Conservation (phyloP, 768 basidiomycete genomes). For the Leucocoprinus leucothites region DNA sequence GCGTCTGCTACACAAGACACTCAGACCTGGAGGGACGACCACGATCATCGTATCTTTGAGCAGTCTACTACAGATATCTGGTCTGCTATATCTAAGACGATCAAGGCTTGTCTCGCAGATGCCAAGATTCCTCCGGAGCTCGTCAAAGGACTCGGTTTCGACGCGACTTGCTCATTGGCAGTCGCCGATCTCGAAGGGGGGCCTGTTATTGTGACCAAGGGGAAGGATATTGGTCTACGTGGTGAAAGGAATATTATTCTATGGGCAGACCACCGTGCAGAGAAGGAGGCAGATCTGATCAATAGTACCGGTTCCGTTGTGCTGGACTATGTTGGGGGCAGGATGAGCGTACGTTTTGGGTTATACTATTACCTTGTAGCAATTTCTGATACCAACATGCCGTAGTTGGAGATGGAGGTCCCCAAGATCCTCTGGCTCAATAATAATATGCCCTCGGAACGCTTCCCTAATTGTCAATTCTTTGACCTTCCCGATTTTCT, state of each 20-base stretch:
- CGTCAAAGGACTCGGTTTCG: conserved; percentile 90
- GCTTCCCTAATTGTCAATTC: conserved; percentile 77
- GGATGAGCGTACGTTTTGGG: conserved; percentile 72
- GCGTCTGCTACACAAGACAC: conserved; percentile 82
- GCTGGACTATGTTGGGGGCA: conserved; percentile 92
- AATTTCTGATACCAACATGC: neutral
- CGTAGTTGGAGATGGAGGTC: conserved; percentile 94
- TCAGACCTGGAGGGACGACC: conserved; percentile 79
- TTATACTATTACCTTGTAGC: neutral
- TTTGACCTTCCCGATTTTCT: conserved; percentile 95
- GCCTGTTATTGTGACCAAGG: conserved; percentile 74
- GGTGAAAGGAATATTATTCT: conserved; percentile 87
- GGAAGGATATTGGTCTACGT: conserved; percentile 52
- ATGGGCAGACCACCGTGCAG: conserved; percentile 97
- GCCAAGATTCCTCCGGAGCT: conserved; percentile 38
- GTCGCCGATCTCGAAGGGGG: conserved; percentile 73
- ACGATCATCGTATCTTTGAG: conserved; percentile 93
- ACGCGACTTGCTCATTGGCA: conserved; percentile 95
- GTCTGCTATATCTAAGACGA: conserved; percentile 59
- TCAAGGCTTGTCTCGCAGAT: conserved; percentile 59
- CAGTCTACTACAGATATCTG: conserved; percentile 92
- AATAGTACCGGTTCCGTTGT: conserved; percentile 83
- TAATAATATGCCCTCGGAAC: conserved; percentile 69
- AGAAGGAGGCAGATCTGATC: conserved; percentile 87
- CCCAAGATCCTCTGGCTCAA: conserved; percentile 98